Conservation (phyloP, 179 eudicot genomes). For the Actinidia chinensis region DNA sequence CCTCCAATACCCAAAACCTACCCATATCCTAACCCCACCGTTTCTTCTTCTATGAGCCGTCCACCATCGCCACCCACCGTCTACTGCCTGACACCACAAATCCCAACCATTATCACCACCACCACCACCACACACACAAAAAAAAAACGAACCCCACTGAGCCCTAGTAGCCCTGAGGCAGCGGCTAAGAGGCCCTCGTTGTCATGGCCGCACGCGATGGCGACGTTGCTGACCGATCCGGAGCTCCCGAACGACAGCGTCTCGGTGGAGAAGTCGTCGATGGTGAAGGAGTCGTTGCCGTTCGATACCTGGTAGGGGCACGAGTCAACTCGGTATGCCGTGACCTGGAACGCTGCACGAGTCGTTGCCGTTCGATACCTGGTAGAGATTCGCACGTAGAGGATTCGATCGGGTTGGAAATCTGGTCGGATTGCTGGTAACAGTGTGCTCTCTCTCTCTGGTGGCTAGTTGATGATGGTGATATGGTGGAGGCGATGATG, state of each 20-base stretch:
- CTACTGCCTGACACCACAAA: too few relatives aligned
- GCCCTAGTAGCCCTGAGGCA: constrained; percentile 65
- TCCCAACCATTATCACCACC: too few relatives aligned
- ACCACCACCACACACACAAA: too few relatives aligned
- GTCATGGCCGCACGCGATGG: constrained; percentile 80
- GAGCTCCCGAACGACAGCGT: constrained; percentile 59
- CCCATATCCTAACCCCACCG: too few relatives aligned
- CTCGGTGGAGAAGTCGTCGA: constrained; percentile 64
- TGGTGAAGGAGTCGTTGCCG: constrained; percentile 76
- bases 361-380: constrained; percentile 33
- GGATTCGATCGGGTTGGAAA: constrained; percentile 55
- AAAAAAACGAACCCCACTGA: too few relatives aligned
- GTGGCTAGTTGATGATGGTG: too few relatives aligned
- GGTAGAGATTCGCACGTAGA: too few relatives aligned
- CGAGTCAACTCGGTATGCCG: constrained; percentile 41
- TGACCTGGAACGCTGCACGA: constrained; percentile 46
- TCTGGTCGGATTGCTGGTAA: constrained; percentile 66
- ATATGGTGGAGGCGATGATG: too few relatives aligned
- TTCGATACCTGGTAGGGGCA: constrained; percentile 73
- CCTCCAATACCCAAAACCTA: too few relatives aligned
- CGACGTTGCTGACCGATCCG: constrained; percentile 49
- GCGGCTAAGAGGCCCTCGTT: constrained; percentile 71
- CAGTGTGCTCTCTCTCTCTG: too few relatives aligned
- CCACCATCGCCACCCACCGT: too few relatives aligned
- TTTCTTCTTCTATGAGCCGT: too few relatives aligned